phyloP scores from a whole-genome alignment of 495 filamentous ascomycete genomes.

The Pseudomonodictys pantanalensis region DNA sequence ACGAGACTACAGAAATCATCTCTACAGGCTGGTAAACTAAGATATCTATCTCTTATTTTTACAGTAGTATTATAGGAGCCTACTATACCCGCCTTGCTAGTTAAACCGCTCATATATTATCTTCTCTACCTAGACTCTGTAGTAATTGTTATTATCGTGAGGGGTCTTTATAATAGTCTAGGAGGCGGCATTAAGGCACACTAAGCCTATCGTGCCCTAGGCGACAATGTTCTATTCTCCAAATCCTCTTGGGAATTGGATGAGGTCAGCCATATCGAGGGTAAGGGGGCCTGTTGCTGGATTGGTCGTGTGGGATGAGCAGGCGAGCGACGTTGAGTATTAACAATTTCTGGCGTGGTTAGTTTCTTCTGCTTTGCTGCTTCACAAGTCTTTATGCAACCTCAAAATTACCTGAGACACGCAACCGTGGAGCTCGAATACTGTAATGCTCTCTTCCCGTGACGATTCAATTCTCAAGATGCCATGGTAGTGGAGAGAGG shows the following conservation, averaged over 20 bases:
- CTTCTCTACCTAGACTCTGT: slow-evolving; percentile 11
- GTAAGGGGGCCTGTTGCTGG: background rate
- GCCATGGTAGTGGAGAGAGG: background rate
- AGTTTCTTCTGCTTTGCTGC: background rate
- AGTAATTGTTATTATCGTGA: slow-evolving; percentile 2
- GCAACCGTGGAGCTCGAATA: background rate
- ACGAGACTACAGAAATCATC: too few relatives aligned
- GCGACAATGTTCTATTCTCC: slow-evolving; percentile 2
- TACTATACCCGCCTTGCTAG: slow-evolving; percentile 6
- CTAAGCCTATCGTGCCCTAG: slow-evolving; percentile 12
- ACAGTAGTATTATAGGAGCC: slow-evolving; percentile 14
- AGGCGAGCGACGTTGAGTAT: background rate
- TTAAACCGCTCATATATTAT: slow-evolving; percentile 17
- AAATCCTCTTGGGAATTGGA: slow-evolving; percentile 9
- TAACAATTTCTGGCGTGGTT: background rate
- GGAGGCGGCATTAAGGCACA: slow-evolving; percentile 11
- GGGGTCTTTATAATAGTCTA: slow-evolving; percentile 9
- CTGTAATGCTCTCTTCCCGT: background rate
- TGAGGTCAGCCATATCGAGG: slow-evolving; percentile 7
- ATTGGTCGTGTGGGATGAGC: background rate
- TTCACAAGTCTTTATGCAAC: background rate
- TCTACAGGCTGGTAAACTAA: too few relatives aligned
- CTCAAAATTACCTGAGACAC: background rate
- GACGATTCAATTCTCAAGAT: background rate
- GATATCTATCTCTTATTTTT: too few relatives aligned